Base-by-base conservation (phyloP, 768 basidiomycete species). In the Phaeotremella skinneri region DNA sequence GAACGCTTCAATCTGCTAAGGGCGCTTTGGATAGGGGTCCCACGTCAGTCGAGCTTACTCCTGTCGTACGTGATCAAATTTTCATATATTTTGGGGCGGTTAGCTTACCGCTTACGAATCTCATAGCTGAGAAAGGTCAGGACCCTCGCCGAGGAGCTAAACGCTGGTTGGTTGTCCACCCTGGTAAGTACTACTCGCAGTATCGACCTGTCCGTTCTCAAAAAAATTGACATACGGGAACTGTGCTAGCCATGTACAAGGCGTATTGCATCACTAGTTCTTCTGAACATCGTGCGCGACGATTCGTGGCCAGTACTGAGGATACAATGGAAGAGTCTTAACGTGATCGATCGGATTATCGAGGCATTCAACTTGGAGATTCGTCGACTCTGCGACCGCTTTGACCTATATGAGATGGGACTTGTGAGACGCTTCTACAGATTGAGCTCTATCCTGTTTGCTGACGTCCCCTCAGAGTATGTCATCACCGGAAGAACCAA, bases 341-440 rank as follows among this genome's bases (percentile, higher is more conserved):
- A 13, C 16, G 39, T 53, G 0, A 39, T 63, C 14, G 21, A 37
- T 6, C 37, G 49, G 14, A 5, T 59, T 1, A 11, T 45, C 13
- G 47, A 42, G 2, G 23, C 17, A 5, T 51, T 62, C 29, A 34
- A 3, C n/a, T 9, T 34, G n/a, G 63, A 61, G 7, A 32, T 60
- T 2, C 43, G 49, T 1, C 41, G 39, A 1, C 41, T 69, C 3
- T 52, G 29, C 4, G 60, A 58, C 21, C 59, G 68, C 4, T 65
- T 70, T 30, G 68, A 64, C 31, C 37, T 72, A 34, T 59, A 55
- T 20, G 65, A 72, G 52, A 72, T 69, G 43, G 68, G 70, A 0
- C 41, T 72, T 42, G 68, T 69, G 37, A 55, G 68, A 64, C 16
- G 6, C 17, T 45, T n/a, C n/a, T n/a, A n/a, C n/a, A n/a, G n/a